Percentiles rank a stretch among this genome's conserved stretches.
phyloP scores from a whole-genome alignment of 345 rosid species.

The Balakata baccata region DNA sequence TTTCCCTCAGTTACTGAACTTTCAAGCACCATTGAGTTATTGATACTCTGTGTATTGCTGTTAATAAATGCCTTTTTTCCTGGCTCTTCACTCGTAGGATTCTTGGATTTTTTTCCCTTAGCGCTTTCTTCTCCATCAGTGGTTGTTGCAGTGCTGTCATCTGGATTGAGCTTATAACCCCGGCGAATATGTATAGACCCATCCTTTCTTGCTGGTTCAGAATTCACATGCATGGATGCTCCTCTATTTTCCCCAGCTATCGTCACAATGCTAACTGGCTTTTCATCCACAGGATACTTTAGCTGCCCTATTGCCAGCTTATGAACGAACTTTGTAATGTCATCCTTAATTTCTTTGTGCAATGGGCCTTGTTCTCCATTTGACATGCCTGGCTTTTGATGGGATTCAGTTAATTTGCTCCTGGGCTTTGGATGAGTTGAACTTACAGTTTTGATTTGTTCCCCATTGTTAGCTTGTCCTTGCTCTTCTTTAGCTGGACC shows the following conservation, averaged over 20 bases:
- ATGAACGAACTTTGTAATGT: conserved; percentile 52
- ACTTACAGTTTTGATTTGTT: conserved; percentile 30
- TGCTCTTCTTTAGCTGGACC: conserved; percentile 27
- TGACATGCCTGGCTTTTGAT: conserved; percentile 23
- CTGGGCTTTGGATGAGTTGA: conserved; percentile 20
- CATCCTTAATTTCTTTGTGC: conserved; percentile 56
- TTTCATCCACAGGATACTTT: conserved; percentile 41
- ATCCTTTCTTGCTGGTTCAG: conserved; percentile 44
- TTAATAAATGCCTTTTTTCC: conserved; percentile 49
- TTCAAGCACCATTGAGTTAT: conserved; percentile 58
- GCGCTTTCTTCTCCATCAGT: conserved; percentile 53
- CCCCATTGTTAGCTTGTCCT: conserved; percentile 21
- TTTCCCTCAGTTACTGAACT: conserved; percentile 52
- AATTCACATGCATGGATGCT: conserved; percentile 55
- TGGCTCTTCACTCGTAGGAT: conserved; percentile 33
- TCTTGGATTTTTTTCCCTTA: conserved; percentile 22
- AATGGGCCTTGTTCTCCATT: conserved; percentile 33
- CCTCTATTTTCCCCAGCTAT: conserved; percentile 89
- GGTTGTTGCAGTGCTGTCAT: conserved; percentile 53
- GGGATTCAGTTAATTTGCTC: conserved; percentile 15
- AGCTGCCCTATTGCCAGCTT: conserved; percentile 43
- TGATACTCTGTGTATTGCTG: conserved; percentile 63
- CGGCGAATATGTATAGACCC: conserved; percentile 55
- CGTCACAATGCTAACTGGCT: conserved; percentile 45
- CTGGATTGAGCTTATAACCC: conserved; percentile 55